phyloP scores from a whole-genome alignment of 2,329 filamentous ascomycete species.

The Orbilia oligospora region DNA sequence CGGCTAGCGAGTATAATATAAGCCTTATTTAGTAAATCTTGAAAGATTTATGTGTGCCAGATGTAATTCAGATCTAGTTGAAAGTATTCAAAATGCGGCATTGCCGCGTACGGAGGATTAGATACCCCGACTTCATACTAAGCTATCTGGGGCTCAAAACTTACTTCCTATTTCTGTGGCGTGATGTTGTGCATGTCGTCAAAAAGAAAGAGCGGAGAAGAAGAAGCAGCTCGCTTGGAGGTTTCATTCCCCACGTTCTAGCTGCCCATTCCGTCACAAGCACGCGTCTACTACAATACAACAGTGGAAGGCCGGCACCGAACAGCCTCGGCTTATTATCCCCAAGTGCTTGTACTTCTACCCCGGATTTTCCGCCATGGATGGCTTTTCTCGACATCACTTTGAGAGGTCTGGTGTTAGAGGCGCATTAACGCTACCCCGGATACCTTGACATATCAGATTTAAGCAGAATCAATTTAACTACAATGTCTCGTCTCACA shows the following conservation, averaged over 20 bases:
- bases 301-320: constrained; percentile 14
- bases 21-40: neutral
- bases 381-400: constrained; percentile 22
- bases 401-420: constrained; percentile 11
- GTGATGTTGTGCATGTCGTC: constrained; percentile 24
- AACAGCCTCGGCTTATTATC: constrained; percentile 51
- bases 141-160: neutral
- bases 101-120: constrained; percentile 3
- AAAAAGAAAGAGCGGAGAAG: constrained; percentile 9
- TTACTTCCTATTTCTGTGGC: constrained; percentile 4
- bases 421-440: neutral
- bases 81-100: neutral
- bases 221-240: neutral
- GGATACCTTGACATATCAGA: neutral
- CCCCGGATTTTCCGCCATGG: constrained; percentile 49
- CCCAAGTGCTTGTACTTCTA: constrained; percentile 9
- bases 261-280: constrained; percentile 43
- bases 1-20: neutral
- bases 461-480: neutral
- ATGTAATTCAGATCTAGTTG: neutral
- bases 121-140: constrained; percentile 1
- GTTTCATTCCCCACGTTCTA: constrained; percentile 31
- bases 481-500: constrained; percentile 46
- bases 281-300: constrained; percentile 34
- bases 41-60: neutral